Evolutionary conservation across 768 basidiomycete genomes (phyloP).

Genomic region (Amylocystis lapponica): DNA sequence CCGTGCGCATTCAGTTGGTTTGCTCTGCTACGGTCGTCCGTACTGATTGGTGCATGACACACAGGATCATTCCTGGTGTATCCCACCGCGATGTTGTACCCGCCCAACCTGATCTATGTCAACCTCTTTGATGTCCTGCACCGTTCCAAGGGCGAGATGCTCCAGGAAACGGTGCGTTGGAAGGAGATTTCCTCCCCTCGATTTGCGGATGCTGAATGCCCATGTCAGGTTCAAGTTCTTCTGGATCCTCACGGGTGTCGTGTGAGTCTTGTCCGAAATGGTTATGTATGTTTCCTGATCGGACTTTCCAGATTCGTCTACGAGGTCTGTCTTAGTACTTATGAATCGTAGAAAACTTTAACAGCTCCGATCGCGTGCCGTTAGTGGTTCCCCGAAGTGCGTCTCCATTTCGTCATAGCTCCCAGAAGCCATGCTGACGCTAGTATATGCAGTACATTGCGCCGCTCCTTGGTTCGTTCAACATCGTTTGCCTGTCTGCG

Average conservation of each 20-base stretch:
- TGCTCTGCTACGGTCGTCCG: background rate
- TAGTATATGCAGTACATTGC: slow-evolving; percentile 6
- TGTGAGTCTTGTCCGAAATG: too few relatives aligned
- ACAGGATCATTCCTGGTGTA: slow-evolving; percentile 4
- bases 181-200: too few relatives aligned
- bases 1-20: slow-evolving; percentile 5
- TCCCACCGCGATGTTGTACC: slow-evolving; percentile 5
- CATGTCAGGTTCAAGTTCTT: slow-evolving; percentile 2
- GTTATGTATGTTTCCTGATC: too few relatives aligned
- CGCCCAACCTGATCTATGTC: slow-evolving; percentile 6
- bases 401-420: too few relatives aligned
- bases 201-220: too few relatives aligned
- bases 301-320: too few relatives aligned
- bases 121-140: slow-evolving; percentile 5
- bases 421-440: too few relatives aligned
- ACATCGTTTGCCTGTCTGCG: slow-evolving; percentile 4
- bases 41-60: too few relatives aligned
- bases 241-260: slow-evolving; percentile 1
- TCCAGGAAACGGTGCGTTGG: slow-evolving; percentile 3
- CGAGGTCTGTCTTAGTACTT: too few relatives aligned
- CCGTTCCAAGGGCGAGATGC: slow-evolving; percentile 3
- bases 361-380: too few relatives aligned
- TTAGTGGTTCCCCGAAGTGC: slow-evolving; percentile 6
- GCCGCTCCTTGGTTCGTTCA: slow-evolving; percentile 5
- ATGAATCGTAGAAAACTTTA: too few relatives aligned